Base-by-base conservation (phyloP, 2,329 filamentous ascomycete genomes). In the Orbilia brochopaga region DNA sequence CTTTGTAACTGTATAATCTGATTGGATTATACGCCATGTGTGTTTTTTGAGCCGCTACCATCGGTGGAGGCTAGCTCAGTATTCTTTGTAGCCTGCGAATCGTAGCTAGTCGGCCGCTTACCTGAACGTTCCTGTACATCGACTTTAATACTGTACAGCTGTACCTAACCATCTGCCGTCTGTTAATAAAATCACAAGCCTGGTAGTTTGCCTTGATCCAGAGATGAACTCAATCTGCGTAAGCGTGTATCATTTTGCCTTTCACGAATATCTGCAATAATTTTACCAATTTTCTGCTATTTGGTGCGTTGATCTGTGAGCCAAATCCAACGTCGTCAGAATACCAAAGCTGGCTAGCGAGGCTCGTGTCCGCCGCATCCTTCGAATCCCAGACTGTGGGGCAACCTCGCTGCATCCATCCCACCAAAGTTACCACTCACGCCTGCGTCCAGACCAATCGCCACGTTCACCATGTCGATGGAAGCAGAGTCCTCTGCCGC, bases 401-500 rank as follows among this genome's bases (percentile, higher is more conserved):
- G 61, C 61, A 65, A 23, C 23, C 51, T 44, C 5, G 40, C 13
- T 30, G 40, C 44, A 30, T 44, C 37, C 52, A 57, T 57, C 53
- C 61, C 51, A 64, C 59, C 30, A 46, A n/a, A n/a, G n/a, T n/a
- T n/a, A n/a, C 13, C 17, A 35, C 27, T 40, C 24, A 48, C 44
- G 15, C 44, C 21, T 42, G 48, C 15, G 1, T 40, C 21, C 46
- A n/a, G n/a, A n/a, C n/a, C n/a, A 56, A 30, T 11, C 15, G 48
- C 15, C 32, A 40, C 32, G 24, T 21, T 17, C 54, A 24, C 59
- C 19, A 50, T 48, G 44, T 55, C 40, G 42, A 48, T 32, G 32
- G 67, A 72, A 50, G 67, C 67, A 53, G 67, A 72, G 58, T 72
- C 67, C 35, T 72, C 67, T 30, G 67, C 67, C 1, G 60, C 67